Evolutionary conservation across 345 rosid genomes (phyloP).

Genomic region (Moricandia arvensis): DNA sequence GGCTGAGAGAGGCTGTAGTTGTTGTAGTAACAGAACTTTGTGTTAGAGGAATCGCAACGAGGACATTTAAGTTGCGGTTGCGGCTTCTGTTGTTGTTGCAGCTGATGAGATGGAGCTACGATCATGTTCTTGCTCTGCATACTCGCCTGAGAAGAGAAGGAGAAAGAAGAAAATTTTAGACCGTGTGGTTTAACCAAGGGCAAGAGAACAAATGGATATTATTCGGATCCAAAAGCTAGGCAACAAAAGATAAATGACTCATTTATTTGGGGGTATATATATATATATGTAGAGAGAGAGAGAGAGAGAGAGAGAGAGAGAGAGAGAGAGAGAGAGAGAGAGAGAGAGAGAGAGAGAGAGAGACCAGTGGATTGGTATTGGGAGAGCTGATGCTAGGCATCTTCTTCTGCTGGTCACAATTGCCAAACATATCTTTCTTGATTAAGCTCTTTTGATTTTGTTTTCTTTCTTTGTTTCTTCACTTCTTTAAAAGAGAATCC

Average conservation of each 20-base stretch:
- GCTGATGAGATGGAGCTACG: conserved; percentile 48
- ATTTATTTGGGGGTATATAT: conserved; percentile 27
- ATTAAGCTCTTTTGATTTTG: conserved; percentile 28
- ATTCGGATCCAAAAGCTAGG: conserved; percentile 55
- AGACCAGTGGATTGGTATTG: conserved; percentile 65
- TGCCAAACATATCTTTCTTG: conserved; percentile 53
- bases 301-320: conserved; percentile 25
- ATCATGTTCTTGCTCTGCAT: conserved; percentile 52
- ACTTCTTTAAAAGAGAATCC: conserved; percentile 45
- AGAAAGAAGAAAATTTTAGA: conserved; percentile 29
- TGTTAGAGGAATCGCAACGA: conserved; percentile 71
- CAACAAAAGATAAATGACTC: conserved; percentile 51
- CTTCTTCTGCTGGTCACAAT: conserved; percentile 49
- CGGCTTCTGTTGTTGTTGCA: conserved; percentile 25
- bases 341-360: conserved; percentile 29
- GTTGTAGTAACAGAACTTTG: conserved; percentile 79
- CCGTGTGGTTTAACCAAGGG: conserved; percentile 39
- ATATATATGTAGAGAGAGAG: conserved; percentile 6
- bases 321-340: conserved; percentile 31
- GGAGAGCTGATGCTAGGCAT: conserved; percentile 60
- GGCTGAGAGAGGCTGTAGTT: conserved; percentile 76
- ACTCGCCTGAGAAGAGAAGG: conserved; percentile 23
- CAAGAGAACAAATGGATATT: conserved; percentile 34
- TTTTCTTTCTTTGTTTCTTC: conserved; percentile 19
- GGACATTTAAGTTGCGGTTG: conserved; percentile 66